Conservation (phyloP, 2,329 filamentous ascomycete species). For the Clonostachys chloroleuca region DNA sequence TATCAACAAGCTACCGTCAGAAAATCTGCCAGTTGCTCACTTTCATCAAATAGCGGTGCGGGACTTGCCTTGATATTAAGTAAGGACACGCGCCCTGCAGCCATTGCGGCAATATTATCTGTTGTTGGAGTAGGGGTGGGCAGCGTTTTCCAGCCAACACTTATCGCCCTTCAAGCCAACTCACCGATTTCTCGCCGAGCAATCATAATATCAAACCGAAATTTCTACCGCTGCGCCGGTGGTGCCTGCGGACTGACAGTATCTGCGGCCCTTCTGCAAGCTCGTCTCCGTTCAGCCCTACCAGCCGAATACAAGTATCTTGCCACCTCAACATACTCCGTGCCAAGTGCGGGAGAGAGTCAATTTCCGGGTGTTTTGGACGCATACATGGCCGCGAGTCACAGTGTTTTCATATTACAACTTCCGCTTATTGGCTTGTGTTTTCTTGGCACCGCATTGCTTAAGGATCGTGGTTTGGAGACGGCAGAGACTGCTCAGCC, state of each 20-base stretch:
- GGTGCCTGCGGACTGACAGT: slow-evolving; percentile 13
- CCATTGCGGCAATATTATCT: slow-evolving; percentile 43
- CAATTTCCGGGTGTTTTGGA: slow-evolving; percentile 9
- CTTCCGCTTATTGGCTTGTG: slow-evolving; percentile 31
- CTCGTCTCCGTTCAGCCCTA: slow-evolving; percentile 15
- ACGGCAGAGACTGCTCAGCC: not conserved
- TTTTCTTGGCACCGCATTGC: not conserved
- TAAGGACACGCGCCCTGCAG: slow-evolving; percentile 30
- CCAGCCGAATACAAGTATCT: slow-evolving; percentile 15
- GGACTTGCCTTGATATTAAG: slow-evolving; percentile 48
- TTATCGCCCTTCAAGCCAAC: slow-evolving; percentile 56
- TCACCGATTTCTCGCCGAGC: slow-evolving; percentile 51
- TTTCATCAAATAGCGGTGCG: slow-evolving; percentile 22
- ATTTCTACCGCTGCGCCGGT: slow-evolving; percentile 57
- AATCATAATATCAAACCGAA: slow-evolving; percentile 57
- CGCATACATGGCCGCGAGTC: slow-evolving; percentile 48
- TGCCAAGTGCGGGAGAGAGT: slow-evolving; percentile 9
- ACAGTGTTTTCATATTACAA: slow-evolving; percentile 51
- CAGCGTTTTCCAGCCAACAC: slow-evolving; percentile 36
- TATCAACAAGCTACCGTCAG: too few relatives aligned
- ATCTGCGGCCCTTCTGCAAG: slow-evolving; percentile 31
- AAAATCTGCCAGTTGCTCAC: too few relatives aligned
- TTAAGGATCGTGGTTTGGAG: slow-evolving; percentile 2
- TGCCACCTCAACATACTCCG: slow-evolving; percentile 19
- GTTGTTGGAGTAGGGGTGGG: slow-evolving; percentile 48